Conservation (phyloP, 768 basidiomycete genomes). For the Tricholoma sp. region DNA sequence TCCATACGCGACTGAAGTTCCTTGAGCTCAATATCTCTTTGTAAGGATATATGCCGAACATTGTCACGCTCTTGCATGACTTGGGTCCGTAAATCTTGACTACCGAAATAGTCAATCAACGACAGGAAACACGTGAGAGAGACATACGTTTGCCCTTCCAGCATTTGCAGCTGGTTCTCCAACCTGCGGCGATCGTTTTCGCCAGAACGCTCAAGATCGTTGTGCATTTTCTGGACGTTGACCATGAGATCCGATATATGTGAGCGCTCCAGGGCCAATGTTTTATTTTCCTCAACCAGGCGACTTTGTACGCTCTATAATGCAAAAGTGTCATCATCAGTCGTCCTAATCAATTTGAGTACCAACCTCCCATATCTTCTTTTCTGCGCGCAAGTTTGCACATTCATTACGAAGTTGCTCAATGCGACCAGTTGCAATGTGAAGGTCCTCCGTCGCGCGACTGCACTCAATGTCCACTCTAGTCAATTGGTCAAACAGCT, state of each 20-base stretch:
- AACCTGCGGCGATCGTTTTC: conserved; percentile 79
- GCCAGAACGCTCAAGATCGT: conserved; percentile 77
- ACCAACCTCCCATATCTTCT: conserved; percentile 86
- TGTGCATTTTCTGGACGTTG: conserved; percentile 88
- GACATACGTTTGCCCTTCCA: conserved; percentile 74
- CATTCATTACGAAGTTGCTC: conserved; percentile 83
- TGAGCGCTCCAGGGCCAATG: conserved; percentile 73
- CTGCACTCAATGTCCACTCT: conserved; percentile 72
- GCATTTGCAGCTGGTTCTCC: conserved; percentile 72
- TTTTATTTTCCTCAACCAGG: conserved; percentile 81
- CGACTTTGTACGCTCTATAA: conserved; percentile 70
- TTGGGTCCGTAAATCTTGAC: conserved; percentile 70
- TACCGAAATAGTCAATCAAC: conserved; percentile 21
- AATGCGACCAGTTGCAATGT: conserved; percentile 49
- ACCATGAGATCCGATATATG: conserved; percentile 83
- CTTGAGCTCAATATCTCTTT: conserved; percentile 76
- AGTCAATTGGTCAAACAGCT: conserved; percentile 68
- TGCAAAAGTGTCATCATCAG: neutral
- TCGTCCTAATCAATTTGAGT: neutral
- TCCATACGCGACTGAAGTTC: conserved; percentile 72
- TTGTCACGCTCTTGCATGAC: conserved; percentile 71
- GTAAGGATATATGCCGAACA: conserved; percentile 65
- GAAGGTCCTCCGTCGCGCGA: conserved; percentile 62
- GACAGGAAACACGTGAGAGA: neutral
- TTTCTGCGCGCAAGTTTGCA: conserved; percentile 88